These are phyloP conservation scores for Omphalea diandra DNA, from an alignment of 441 rosid genomes.

Conservation along the genomic window DNA sequence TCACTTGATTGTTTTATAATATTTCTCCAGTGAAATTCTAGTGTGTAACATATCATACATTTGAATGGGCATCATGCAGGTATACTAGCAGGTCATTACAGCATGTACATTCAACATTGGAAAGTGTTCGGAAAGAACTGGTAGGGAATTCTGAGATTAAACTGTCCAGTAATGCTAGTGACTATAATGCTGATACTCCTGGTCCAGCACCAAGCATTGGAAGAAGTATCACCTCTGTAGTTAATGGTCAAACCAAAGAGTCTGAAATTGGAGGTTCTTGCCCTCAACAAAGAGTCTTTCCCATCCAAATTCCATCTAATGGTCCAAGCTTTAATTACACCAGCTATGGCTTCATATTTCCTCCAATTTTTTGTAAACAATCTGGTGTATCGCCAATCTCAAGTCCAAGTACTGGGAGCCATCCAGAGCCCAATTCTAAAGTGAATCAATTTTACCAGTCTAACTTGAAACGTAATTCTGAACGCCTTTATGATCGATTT, in stretches of 20 bases:
- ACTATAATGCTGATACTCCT: conserved; percentile 33
- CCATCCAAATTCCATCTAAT: conserved; percentile 41
- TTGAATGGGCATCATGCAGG: conserved; percentile 57
- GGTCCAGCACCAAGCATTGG: conserved; percentile 44
- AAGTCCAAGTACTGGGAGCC: conserved; percentile 57
- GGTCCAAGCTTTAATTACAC: conserved; percentile 33
- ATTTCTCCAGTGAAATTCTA: not conserved
- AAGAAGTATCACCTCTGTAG: conserved; percentile 40
- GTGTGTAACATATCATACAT: not conserved
- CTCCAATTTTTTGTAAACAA: conserved; percentile 34
- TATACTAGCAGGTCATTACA: conserved; percentile 51
- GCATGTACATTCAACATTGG: conserved; percentile 34
- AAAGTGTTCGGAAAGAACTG: conserved; percentile 40
- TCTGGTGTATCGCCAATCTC: conserved; percentile 41
- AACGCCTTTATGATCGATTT: conserved; percentile 33
- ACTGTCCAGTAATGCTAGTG: conserved; percentile 25
- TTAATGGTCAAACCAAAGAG: conserved; percentile 35
- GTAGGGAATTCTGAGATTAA: conserved; percentile 35
- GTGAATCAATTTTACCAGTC: conserved; percentile 33
- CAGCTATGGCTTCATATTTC: conserved; percentile 38
- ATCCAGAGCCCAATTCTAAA: conserved; percentile 41
- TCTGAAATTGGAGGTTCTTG: conserved; percentile 41
- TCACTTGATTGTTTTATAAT: not conserved
- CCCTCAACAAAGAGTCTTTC: conserved; percentile 41
- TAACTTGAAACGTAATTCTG: conserved; percentile 40